Evolutionary conservation across 1,284 basidiomycete genomes (phyloP), one percentile per base, ranked within the genome.

Genomic region (Pholiota adiposa): DNA sequence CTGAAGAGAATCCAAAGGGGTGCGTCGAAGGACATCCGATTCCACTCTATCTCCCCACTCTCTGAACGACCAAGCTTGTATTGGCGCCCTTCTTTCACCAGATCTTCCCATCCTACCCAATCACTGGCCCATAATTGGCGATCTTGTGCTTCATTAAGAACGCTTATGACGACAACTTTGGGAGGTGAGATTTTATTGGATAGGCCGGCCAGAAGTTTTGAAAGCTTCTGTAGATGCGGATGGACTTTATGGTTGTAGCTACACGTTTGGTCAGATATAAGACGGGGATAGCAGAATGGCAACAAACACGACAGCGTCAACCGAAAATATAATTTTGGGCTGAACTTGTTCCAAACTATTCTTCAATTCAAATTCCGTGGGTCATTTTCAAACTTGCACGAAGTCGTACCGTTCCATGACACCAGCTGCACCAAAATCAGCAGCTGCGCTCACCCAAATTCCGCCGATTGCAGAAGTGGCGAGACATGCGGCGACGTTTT

Each of bases 1-100:
- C 89, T 93, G 76, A 95, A 96, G 33, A 96, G 81, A 62, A 95
- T 92, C 93, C 93, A 96, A 27, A 95, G 81, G 4, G 93, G 93
- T 69, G 88, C 84, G 73, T 95, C 87, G 74, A 95, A 96, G 34
- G 83, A 79, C 38, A 85, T 78, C 59, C 88, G 80, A 60, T 73
- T 67, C 85, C 84, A 88, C 63, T 78, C 70, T 63, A 87, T 85
- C 72, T 85, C 85, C 58, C 84, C 86, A 48, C 77, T 71, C 31
- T 69, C 53, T 31, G 77, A 75, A 38, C 79, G 75, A 52, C 86
- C 87, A 9, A 85, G 75, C 62, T 79, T 77, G 59, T 70, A 69
- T 29, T 71, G 70, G 54, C 75, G 72, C 6, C 83, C 83, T 58
- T 79, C 69, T 11, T 73, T 72, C 23, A 89, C 62, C 66, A 89